A percentile compares a stretch with the other conserved stretches of the same genome.
Conservation (phyloP, 805 yeast species). For the Geotrichum ghanense region DNA sequence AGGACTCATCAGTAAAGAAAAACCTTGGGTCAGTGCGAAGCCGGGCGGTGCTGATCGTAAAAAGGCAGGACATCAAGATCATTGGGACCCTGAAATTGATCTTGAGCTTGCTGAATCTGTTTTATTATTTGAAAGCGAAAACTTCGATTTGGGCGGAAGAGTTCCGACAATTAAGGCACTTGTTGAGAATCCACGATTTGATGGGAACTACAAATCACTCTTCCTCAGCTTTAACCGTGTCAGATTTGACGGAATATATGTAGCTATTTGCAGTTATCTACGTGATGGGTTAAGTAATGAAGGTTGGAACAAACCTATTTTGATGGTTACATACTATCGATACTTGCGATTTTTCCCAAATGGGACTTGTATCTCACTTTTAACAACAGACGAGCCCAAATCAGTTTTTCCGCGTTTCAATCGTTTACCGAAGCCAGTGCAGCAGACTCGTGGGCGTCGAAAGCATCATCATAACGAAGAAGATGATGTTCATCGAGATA, state of each 20-base stretch:
- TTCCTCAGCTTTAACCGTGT: constrained; percentile 58
- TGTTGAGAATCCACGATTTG: background rate
- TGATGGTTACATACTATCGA: constrained; percentile 79
- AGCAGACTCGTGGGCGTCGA: constrained; percentile 21
- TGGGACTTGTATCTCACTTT: constrained; percentile 60
- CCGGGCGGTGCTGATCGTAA: background rate
- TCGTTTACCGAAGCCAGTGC: constrained; percentile 15
- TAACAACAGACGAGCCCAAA: constrained; percentile 63
- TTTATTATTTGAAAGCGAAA: background rate
- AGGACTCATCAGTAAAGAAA: background rate
- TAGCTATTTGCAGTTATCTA: constrained; percentile 73
- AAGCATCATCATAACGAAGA: background rate
- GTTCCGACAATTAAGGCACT: constrained; percentile 4
- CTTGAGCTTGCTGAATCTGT: constrained; percentile 4
- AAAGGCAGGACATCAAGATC: background rate
- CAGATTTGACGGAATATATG: constrained; percentile 74
- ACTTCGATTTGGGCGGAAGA: background rate
- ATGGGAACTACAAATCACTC: constrained; percentile 35
- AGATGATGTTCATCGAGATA: constrained; percentile 15
- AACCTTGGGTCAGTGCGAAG: background rate
- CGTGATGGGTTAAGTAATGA: constrained; percentile 64
- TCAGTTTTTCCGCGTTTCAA: constrained; percentile 48
- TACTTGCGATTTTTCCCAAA: constrained; percentile 71
- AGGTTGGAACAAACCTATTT: constrained; percentile 64
- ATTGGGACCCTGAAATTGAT: background rate